Conservation (phyloP, 805 yeast genomes). For the Jamesozyma rosinii region DNA sequence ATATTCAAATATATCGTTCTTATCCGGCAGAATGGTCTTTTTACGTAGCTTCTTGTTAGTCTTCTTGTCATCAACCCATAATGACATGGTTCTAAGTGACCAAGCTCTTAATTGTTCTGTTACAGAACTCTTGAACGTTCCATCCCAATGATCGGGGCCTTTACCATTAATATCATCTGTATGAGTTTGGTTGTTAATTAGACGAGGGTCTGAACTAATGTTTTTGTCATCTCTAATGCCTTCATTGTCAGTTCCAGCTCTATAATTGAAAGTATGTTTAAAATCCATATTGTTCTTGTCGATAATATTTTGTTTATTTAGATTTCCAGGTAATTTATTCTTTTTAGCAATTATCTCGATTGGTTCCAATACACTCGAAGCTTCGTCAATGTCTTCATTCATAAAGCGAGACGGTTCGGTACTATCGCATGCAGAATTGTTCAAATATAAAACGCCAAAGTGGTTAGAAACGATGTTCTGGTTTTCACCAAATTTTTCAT, state of each 20-base stretch:
- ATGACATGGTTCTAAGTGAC: conserved; percentile 39
- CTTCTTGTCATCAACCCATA: conserved; percentile 25
- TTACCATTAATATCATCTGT: conserved; percentile 65
- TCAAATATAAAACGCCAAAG: conserved; percentile 5
- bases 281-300: conserved; percentile 1
- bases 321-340: not conserved
- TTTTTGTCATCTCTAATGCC: conserved; percentile 81
- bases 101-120: conserved; percentile 47
- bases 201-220: conserved; percentile 72
- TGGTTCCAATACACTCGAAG: conserved; percentile 1
- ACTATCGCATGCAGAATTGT: not conserved
- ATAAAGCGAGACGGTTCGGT: conserved; percentile 1
- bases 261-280: conserved; percentile 62
- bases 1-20: conserved; percentile 48
- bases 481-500: conserved; percentile 37
- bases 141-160: conserved; percentile 57
- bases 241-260: conserved; percentile 79
- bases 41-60: conserved; percentile 17
- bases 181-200: conserved; percentile 58
- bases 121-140: conserved; percentile 43
- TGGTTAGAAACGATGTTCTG: conserved; percentile 1
- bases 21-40: conserved; percentile 41
- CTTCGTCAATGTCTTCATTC: conserved; percentile 1
- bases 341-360: not conserved
- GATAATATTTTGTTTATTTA: not conserved